A percentile compares a stretch with the other conserved stretches of the same genome.
phyloP scores from a whole-genome alignment of 768 basidiomycete species.

The Tricholoma matsutake region DNA sequence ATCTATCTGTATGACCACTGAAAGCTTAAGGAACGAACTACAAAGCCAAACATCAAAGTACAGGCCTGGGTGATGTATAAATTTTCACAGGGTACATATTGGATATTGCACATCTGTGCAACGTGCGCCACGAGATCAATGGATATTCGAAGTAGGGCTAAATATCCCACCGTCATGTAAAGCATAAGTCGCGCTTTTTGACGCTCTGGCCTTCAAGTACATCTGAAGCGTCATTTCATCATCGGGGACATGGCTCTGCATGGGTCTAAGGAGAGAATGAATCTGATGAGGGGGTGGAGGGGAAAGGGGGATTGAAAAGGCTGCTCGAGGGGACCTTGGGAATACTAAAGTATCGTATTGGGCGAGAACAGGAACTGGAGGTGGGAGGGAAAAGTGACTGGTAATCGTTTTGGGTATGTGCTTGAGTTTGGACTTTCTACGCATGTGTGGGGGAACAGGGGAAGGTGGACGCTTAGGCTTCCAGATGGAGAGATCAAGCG shows the following conservation, averaged over 20 bases:
- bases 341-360: not conserved
- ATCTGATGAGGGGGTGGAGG: not conserved
- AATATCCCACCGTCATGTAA: slow-evolving; percentile 15
- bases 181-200: slow-evolving; percentile 14
- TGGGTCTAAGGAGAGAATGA: not conserved
- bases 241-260: not conserved
- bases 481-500: slow-evolving; percentile 10
- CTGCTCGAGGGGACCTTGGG: not conserved
- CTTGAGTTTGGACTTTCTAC: slow-evolving; percentile 5
- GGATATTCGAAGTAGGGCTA: slow-evolving; percentile 10
- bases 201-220: slow-evolving; percentile 15
- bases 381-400: not conserved
- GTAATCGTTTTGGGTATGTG: slow-evolving; percentile 2
- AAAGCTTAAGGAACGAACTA: no score
- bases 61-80: not conserved
- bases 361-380: slow-evolving; percentile 1
- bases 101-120: not conserved
- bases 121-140: not conserved
- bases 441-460: slow-evolving; percentile 9
- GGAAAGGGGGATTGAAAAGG: slow-evolving; percentile 6
- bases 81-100: not conserved
- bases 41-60: not conserved
- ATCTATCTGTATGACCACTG: no score
- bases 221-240: slow-evolving; percentile 1
- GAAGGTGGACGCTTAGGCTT: slow-evolving; percentile 17